A percentile compares a stretch with the other conserved stretches of the same genome.
phyloP scores from a whole-genome alignment of 2,329 filamentous ascomycete genomes.

The Drechslera avenae region DNA sequence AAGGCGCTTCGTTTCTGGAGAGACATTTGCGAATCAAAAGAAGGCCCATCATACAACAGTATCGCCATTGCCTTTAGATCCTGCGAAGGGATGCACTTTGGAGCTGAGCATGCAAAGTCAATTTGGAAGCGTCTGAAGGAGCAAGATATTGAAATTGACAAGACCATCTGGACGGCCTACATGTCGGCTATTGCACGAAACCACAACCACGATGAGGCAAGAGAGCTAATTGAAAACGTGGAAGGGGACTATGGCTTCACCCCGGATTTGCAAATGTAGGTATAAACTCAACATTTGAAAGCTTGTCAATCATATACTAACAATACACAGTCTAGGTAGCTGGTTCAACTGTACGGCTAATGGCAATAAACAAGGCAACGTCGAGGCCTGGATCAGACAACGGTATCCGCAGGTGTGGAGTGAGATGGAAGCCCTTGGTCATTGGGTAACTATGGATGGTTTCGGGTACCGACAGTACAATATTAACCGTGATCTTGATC shows the following conservation, averaged over 20 bases:
- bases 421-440: conserved; percentile 63
- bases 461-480: conserved; percentile 46
- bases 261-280: conserved; percentile 75
- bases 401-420: conserved; percentile 73
- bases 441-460: conserved; percentile 42
- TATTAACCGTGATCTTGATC: conserved; percentile 41
- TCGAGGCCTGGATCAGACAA: conserved; percentile 74
- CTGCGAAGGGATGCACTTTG: conserved; percentile 66
- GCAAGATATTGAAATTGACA: conserved; percentile 80
- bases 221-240: conserved; percentile 69
- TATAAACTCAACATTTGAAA: conserved; percentile 25
- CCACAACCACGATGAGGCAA: conserved; percentile 70
- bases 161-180: conserved; percentile 75
- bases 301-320: conserved; percentile 18
- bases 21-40: conserved; percentile 79
- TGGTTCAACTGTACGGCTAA: conserved; percentile 76
- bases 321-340: conserved; percentile 65
- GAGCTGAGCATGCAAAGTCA: conserved; percentile 54
- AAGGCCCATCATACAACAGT: conserved; percentile 83
- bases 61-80: conserved; percentile 80
- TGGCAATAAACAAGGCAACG: conserved; percentile 67
- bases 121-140: conserved; percentile 73
- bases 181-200: conserved; percentile 76
- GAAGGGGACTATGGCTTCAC: conserved; percentile 67
- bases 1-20: conserved; percentile 80